Conservation (phyloP, 495 filamentous ascomycete genomes). For the Pseudotulostoma volvatum region DNA sequence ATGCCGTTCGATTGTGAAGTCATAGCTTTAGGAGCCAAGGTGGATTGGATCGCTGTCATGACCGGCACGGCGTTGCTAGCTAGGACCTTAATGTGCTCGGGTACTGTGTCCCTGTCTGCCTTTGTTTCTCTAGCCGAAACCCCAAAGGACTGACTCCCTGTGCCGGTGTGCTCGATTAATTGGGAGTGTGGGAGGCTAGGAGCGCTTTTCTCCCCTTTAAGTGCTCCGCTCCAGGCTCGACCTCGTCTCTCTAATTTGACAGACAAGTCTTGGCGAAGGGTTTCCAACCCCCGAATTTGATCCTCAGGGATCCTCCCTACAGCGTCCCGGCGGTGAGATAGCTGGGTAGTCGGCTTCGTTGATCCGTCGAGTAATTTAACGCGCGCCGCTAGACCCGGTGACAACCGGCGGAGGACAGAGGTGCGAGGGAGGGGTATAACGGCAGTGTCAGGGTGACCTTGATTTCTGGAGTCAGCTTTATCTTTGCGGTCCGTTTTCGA, state of each 20-base stretch:
- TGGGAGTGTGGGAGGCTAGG: conserved; percentile 8
- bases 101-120: not conserved
- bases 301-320: conserved; percentile 62
- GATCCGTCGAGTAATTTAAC: conserved; percentile 54
- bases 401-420: conserved; percentile 31
- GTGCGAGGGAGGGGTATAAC: conserved; percentile 9
- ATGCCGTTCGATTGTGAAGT: not conserved
- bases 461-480: conserved; percentile 3
- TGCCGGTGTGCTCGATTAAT: not conserved
- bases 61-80: conserved; percentile 7
- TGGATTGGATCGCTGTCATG: conserved; percentile 21
- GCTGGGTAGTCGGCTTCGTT: conserved; percentile 27
- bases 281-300: conserved; percentile 52
- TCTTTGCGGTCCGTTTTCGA: not conserved
- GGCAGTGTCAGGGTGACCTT: conserved; percentile 14
- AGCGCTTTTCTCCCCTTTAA: conserved; percentile 6
- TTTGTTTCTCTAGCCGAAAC: not conserved
- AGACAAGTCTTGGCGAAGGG: conserved; percentile 40
- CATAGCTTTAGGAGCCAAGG: conserved; percentile 8
- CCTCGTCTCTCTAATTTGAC: conserved; percentile 41
- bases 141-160: conserved; percentile 1
- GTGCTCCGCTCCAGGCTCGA: conserved; percentile 42
- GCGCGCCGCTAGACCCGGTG: conserved; percentile 60
- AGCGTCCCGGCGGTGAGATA: conserved; percentile 22
- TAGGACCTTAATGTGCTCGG: not conserved